Base-by-base conservation (phyloP, 352 stramenopile genomes). In the Globisporangium ultimum region DNA sequence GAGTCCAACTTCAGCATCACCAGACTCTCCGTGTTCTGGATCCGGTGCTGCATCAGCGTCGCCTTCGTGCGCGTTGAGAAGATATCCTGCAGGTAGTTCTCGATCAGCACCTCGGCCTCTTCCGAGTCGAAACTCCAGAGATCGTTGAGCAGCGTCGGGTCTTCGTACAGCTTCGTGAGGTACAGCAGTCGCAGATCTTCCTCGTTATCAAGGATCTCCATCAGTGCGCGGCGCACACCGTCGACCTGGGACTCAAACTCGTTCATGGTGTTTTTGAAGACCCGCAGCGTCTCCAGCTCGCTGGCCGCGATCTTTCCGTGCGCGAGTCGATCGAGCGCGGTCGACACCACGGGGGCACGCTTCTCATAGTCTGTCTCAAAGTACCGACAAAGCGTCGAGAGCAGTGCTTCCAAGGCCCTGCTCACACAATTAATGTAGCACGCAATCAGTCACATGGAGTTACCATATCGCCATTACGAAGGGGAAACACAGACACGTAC, bases 221-320 rank as follows among this genome's bases (percentile, higher is more conserved):
- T 88, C 15, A 90, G 55, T 13, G 77, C 74, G 20, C 80, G 76
- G 4, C 80, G 78, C 14, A 90, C 60, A 53, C 74, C 67, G 49
- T 85, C 70, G 7, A 90, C 80, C 34, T 90, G 80, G 3, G 74
- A 78, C 55, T 90, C 78, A 49, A 88, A 88, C 53, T 86, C 78
- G 58, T 86, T 76, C 59, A 88, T 88, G 0, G 70, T 75, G 51
- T 86, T 90, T 66, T 90, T 90, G 50, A 88, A 80, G 48, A 72
- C 63, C 0, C 78, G 80, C 18, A 89, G 69, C 22, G 70, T 84
- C 64, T 90, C 80, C 11, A 90, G 61, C 46, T 90, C 71, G 1
- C 64, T 66, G 40, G 75, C 68, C 18, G 72, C 64, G 10, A 87
- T 76, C 32, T 72, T 72, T 18, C 67, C 76, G 56, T 73, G 62